phyloP scores from a whole-genome alignment of 768 basidiomycete genomes.

The Pulveroboletus sp. region DNA sequence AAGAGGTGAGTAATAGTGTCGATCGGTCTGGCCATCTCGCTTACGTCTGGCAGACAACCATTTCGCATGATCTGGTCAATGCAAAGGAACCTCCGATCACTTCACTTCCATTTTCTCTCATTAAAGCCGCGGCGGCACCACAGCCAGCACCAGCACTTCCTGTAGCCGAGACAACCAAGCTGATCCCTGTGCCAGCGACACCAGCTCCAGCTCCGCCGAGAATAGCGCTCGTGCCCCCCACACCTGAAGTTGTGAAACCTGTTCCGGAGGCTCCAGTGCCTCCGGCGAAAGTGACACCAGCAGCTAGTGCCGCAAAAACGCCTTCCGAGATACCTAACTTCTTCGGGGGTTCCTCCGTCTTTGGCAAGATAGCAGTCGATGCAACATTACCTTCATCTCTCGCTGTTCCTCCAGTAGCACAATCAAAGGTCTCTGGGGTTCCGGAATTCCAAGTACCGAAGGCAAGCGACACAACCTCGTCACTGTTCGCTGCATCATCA shows the following conservation, averaged over 20 bases:
- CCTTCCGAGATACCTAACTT: slow-evolving; percentile 53
- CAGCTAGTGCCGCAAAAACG: not conserved
- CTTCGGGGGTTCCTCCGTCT: slow-evolving; percentile 50
- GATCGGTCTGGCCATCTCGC: not conserved
- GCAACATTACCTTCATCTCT: slow-evolving; percentile 23
- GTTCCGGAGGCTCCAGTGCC: slow-evolving; percentile 7
- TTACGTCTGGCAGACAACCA: slow-evolving; percentile 27
- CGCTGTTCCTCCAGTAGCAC: slow-evolving; percentile 10
- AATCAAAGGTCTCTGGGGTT: slow-evolving; percentile 3
- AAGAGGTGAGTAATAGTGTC: slow-evolving; percentile 41
- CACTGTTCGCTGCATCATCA: slow-evolving; percentile 10
- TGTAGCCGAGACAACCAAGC: slow-evolving; percentile 13
- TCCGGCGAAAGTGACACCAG: slow-evolving; percentile 7
- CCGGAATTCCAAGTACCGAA: slow-evolving; percentile 3
- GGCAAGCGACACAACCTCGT: slow-evolving; percentile 3
- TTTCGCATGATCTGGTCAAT: slow-evolving; percentile 38
- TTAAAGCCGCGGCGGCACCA: slow-evolving; percentile 29
- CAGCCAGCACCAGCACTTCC: slow-evolving; percentile 8
- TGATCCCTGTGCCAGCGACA: slow-evolving; percentile 13
- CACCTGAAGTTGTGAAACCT: slow-evolving; percentile 22
- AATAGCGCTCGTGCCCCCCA: slow-evolving; percentile 25
- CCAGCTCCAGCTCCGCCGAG: slow-evolving; percentile 18
- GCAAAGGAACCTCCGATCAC: slow-evolving; percentile 66
- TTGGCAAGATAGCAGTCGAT: slow-evolving; percentile 36
- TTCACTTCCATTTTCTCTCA: slow-evolving; percentile 62